A percentile compares a stretch with the other conserved stretches of the same genome.
These are phyloP conservation scores for Houttuynia cordata DNA, from an alignment of 164 flowering plant species.

Conservation along the genomic window DNA sequence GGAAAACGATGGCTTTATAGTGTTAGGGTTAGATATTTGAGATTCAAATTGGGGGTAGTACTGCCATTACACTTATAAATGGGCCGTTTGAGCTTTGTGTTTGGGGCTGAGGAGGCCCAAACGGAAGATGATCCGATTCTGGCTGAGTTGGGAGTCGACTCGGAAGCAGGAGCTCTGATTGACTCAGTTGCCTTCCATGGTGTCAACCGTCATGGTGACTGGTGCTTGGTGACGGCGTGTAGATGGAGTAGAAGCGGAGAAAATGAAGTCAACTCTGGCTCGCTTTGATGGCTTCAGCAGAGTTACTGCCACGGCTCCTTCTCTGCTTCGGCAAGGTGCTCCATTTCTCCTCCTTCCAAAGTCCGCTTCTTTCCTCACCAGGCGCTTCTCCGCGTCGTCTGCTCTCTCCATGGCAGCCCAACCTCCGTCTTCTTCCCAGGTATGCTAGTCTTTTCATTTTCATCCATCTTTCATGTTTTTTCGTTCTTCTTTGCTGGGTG, in stretches of 20 bases:
- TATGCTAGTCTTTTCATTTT: conserved; percentile 1
- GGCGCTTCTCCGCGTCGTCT: background rate
- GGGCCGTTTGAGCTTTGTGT: no score
- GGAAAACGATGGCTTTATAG: no score
- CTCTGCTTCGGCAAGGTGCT: background rate
- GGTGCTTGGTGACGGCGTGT: no score
- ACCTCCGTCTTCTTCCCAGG: conserved; percentile 24
- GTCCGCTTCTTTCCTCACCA: background rate
- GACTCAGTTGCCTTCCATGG: background rate
- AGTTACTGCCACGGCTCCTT: background rate
- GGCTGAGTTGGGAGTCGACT: background rate
- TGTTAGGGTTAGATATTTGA: background rate
- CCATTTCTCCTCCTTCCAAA: background rate
- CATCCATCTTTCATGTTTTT: background rate
- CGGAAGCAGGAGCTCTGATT: background rate
- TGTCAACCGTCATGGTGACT: no score
- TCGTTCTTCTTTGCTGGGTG: background rate
- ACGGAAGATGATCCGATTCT: background rate
- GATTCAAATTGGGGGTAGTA: background rate
- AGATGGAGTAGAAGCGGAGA: background rate
- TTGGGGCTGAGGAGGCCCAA: no score
- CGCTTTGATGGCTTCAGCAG: background rate
- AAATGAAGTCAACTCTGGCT: background rate
- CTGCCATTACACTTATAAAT: background rate
- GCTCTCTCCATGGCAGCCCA: conserved; percentile 30